These are phyloP conservation scores for Davidsoniella eucalypti DNA, from an alignment of 2,329 filamentous ascomycete genomes.

Conservation along the genomic window DNA sequence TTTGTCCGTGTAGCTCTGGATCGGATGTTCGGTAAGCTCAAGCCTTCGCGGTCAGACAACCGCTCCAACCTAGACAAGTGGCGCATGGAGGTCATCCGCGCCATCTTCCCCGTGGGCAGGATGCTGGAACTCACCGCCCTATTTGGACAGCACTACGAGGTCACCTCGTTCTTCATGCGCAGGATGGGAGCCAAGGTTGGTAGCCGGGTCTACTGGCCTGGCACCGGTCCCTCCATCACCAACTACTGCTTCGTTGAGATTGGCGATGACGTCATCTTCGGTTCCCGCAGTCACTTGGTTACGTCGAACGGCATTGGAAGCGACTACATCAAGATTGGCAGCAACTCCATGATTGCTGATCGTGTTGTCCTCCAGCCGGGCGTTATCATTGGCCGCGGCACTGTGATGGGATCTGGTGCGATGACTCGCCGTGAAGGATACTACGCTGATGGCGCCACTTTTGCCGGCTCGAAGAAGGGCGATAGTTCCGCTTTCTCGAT, in stretches of 20 bases:
- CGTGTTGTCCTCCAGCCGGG: constrained; percentile 36
- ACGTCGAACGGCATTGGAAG: constrained; percentile 35
- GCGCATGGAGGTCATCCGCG: constrained; percentile 27
- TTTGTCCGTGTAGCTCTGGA: constrained; percentile 26
- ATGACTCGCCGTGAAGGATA: constrained; percentile 28
- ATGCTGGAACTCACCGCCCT: constrained; percentile 33
- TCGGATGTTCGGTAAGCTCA: constrained; percentile 23
- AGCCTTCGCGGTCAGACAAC: constrained; percentile 17
- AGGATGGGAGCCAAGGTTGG: constrained; percentile 36
- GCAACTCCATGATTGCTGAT: constrained; percentile 40
- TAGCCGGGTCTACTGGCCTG: constrained; percentile 39
- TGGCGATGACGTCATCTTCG: constrained; percentile 43
- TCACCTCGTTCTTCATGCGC: constrained; percentile 33
- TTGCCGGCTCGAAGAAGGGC: constrained; percentile 34
- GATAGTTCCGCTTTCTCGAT: constrained; percentile 27
- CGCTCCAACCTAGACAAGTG: constrained; percentile 26
- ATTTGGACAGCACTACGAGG: constrained; percentile 38
- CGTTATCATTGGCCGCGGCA: constrained; percentile 29
- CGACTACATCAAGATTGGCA: constrained; percentile 28
- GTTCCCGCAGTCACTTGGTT: constrained; percentile 35
- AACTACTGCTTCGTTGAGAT: constrained; percentile 39
- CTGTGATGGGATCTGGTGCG: constrained; percentile 37
- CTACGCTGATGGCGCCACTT: constrained; percentile 30
- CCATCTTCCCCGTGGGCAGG: constrained; percentile 25
- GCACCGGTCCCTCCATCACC: constrained; percentile 34